These are phyloP conservation scores for Phalaenopsis equestris DNA, from an alignment of 106 monocot species.

Conservation along the genomic window DNA sequence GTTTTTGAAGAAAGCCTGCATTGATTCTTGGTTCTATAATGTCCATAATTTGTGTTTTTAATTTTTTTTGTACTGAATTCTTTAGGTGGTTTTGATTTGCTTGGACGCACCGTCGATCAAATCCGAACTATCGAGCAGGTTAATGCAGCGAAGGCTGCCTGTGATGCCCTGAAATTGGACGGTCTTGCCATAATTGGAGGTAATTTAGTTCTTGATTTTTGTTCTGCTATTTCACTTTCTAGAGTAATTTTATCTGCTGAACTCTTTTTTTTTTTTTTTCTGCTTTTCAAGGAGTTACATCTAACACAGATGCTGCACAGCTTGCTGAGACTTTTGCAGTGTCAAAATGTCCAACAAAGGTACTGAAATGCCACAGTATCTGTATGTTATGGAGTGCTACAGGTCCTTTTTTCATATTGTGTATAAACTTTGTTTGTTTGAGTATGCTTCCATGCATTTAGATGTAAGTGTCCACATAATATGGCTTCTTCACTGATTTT, in stretches of 20 bases:
- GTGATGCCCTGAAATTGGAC: slow-evolving; percentile 28
- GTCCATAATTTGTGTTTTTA: background rate
- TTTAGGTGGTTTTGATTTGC: slow-evolving; percentile 44
- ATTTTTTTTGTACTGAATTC: background rate
- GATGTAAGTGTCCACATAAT: background rate
- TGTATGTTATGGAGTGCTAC: background rate
- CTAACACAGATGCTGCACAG: slow-evolving; percentile 56
- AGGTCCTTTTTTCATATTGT: background rate
- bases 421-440: background rate
- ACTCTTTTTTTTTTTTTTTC: background rate
- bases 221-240: background rate
- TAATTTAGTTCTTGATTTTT: slow-evolving; percentile 8
- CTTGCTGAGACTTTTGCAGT: slow-evolving; percentile 60
- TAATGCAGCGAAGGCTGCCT: slow-evolving; percentile 39
- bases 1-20: slow-evolving; percentile 5
- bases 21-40: background rate
- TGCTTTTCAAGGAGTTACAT: slow-evolving; percentile 31
- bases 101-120: slow-evolving; percentile 48
- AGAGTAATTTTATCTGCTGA: background rate
- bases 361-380: background rate
- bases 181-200: slow-evolving; percentile 58
- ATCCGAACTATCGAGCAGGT: slow-evolving; percentile 46
- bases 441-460: background rate
- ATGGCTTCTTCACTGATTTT: background rate
- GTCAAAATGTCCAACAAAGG: slow-evolving; percentile 41